Base-by-base conservation (phyloP, 2,329 filamentous ascomycete genomes). In the Acarospora socialis region DNA sequence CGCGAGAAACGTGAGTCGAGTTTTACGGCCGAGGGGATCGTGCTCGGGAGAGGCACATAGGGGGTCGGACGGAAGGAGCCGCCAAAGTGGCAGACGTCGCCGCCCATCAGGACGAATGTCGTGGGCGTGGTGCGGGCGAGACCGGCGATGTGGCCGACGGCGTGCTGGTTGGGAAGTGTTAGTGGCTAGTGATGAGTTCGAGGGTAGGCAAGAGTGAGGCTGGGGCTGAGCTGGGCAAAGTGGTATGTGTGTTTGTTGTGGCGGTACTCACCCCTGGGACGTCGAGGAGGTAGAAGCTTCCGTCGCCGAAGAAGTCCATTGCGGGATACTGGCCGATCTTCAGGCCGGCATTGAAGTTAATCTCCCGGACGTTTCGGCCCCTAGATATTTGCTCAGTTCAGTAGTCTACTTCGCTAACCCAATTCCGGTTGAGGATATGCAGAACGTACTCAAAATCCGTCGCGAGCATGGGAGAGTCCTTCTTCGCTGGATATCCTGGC, bases 401-500 rank as follows among this genome's bases (percentile, higher is more conserved):
- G 26, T n/a, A n/a, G n/a, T n/a, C n/a, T n/a, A n/a, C n/a, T n/a
- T n/a, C n/a, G n/a, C n/a, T n/a, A n/a, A n/a, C n/a, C n/a, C n/a
- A n/a, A n/a, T n/a, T n/a, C 4, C 20, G 7, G 14, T 10, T 6
- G 16, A 7, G 23, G 8, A 25, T 25, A 25, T 25, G 23, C 20
- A 22, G 14, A 18, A 28, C 35, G 23, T 32, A 41, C 33, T 32
- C 37, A 30, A 58, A 55, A 33, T 60, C 53, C 7, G 39, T 51
- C 24, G 60, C 53, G 5, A 49, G 45, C 0, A 60, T 44, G 0
- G 46, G 45, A 1, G 52, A 52, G 0, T 57, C 42, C 4, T 52
- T 49, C 22, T 55, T 51, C 2, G 43, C 28, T 0, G 65, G 64
- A 29, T 55, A 61, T 2, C 60, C 63, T 2, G 64, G 65, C 1